Conservation (phyloP, 2,329 filamentous ascomycete species). For the Colletotrichum coccodes region DNA sequence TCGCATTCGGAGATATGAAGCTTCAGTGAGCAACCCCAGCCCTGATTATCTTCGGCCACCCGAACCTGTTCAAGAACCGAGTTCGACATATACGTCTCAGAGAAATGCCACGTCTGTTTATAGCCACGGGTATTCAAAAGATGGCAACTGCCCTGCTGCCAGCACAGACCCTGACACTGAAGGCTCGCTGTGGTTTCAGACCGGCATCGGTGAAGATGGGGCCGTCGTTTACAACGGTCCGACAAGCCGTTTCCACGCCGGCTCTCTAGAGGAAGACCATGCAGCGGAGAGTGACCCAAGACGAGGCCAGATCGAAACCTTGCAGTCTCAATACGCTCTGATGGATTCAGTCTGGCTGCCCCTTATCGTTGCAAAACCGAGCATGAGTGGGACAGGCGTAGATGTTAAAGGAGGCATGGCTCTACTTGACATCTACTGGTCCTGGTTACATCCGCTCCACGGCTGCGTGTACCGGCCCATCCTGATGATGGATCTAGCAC, state of each 20-base stretch:
- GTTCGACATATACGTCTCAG: too few relatives aligned
- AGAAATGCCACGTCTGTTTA: not conserved
- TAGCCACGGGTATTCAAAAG: not conserved
- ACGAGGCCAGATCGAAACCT: not conserved
- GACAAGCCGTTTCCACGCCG: conserved; percentile 37
- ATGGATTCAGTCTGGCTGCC: conserved; percentile 33
- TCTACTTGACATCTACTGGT: conserved; percentile 37
- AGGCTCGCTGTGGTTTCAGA: conserved; percentile 35
- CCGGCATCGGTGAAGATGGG: conserved; percentile 36
- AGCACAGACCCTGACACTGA: not conserved
- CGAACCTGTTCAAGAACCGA: too few relatives aligned
- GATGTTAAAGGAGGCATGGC: conserved; percentile 25
- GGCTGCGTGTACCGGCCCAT: conserved; percentile 34
- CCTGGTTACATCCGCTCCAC: conserved; percentile 37
- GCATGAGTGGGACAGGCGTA: conserved; percentile 32
- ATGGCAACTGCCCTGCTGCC: not conserved
- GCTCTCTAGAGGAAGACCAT: conserved; percentile 10
- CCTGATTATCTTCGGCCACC: too few relatives aligned
- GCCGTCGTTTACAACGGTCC: conserved; percentile 37
- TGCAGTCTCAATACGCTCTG: conserved; percentile 28
- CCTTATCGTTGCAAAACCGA: conserved; percentile 23
- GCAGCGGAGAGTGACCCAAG: not conserved
- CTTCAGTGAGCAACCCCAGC: not conserved
- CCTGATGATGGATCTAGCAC: conserved; percentile 36
- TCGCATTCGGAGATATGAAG: conserved; percentile 14